Evolutionary conservation across 1,139 yeast genomes (phyloP), one percentile per base, ranked within the genome.

Genomic region (Taphrina pruni): DNA sequence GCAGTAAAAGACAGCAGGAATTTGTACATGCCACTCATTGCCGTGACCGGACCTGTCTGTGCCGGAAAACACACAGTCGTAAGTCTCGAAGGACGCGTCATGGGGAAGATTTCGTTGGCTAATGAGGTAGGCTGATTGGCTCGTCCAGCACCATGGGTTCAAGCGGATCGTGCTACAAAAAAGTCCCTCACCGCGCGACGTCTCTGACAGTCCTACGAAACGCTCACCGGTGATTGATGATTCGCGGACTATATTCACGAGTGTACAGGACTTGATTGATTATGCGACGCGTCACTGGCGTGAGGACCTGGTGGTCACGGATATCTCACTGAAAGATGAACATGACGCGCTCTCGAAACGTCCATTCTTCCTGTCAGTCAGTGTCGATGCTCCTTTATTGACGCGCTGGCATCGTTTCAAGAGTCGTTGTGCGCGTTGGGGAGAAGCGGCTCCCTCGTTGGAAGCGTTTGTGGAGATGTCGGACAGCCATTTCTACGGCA

Each of bases 351-450:
- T 92, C 7, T 80, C 84, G 60, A 88, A 88, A 73, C 81, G 97
- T 71, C 98, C 99, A 0, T 94, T 91, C 76, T 91, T 93, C 75
- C 82, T 92, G 41, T 96, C 92, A 74, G 76, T 94, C 2, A 84
- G 91, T 8, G 82, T 92, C 1, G 97, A 91, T 75, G 92, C 97
- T 0, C 90, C 97, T 0, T 72, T 88, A 14, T 74, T 76, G 26
- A 74, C 85, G 36, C 81, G 97, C 68, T 84, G 82, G 75, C 77
- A 81, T 56, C 79, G 95, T 61, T 84, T 80, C 74, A 73, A 74
- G 36, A 68, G 74, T 14, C 41, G 60, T 11, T 52, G 61, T 36
- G 21, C 14, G 17, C 45, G 6, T 38, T 32, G 20, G 14, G 41
- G 17, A 21, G 39, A 21, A 8, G 52, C 5, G 20, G 14, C 56